Base-by-base conservation (phyloP, 2,329 filamentous ascomycete genomes). In the Blumeria hordei region DNA sequence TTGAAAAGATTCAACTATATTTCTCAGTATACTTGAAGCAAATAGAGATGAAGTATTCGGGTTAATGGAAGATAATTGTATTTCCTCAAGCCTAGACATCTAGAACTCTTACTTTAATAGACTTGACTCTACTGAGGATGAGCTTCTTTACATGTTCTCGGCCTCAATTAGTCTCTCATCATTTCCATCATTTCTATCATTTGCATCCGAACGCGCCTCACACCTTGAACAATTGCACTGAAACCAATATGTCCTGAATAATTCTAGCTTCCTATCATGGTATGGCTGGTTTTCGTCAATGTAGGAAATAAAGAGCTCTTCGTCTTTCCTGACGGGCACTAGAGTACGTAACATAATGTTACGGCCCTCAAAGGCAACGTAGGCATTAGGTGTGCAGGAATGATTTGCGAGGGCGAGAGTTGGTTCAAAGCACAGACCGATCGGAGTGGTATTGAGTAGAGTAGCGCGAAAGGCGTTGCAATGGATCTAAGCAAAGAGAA, bases 291-390 rank as follows among this genome's bases (percentile, higher is more conserved):
- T 62, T 69, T 57, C 65, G 74, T 78, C 76, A 37, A 77, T 75
- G 59, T 81, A 81, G 1, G 76, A 78, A 36, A 81, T 77, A 56
- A 74, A 71, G 55, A 81, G 71, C 65, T 80, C 75, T 32, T 79
- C 72, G 7, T 71, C 76, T 35, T 67, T 62, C 12, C 68, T 61
- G 44, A 82, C 77, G 3, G 67, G 63, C 21, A 61, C 63, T 55
- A 74, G 69, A 1, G 77, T 74, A 39, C 72, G 69, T 12, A 82
- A 64, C 2, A 73, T 65, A 3, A 75, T 72, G 3, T 65, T 69
- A 6, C 76, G 69, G 3, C 73, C 73, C 41, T 71, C 60, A 54
- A 80, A 80, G 45, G 73, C 70, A 14, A 81, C 73, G 51, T 72
- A 68, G 1, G 77, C 75, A 59, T 79, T 81, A 3, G 78, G 78